These are phyloP conservation scores for Smallanthus sonchifolius DNA, from an alignment of 129 eudicot species.

Conservation along the genomic window DNA sequence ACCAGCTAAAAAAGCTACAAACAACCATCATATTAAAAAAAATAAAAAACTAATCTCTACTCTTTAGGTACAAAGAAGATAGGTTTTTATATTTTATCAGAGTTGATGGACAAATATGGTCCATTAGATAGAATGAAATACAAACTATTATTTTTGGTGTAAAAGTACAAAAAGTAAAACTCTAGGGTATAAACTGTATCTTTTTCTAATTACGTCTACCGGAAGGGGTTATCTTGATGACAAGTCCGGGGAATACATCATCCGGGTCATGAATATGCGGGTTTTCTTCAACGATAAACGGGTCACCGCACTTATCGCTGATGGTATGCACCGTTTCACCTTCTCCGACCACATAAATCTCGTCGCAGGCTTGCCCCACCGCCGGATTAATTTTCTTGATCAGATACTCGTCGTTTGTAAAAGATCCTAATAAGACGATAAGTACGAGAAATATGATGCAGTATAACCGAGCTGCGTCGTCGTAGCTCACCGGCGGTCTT, in stretches of 20 bases:
- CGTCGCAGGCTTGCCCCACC: slow-evolving; percentile 39
- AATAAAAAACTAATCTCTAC: background rate
- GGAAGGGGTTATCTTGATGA: slow-evolving; percentile 22
- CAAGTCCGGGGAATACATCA: slow-evolving; percentile 26
- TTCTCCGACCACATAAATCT: slow-evolving; percentile 36
- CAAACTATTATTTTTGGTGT: no score
- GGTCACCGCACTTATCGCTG: slow-evolving; percentile 22
- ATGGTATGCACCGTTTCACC: slow-evolving; percentile 21
- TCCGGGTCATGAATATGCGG: slow-evolving; percentile 26
- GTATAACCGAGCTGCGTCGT: slow-evolving; percentile 34
- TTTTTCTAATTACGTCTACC: background rate
- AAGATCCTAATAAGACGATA: slow-evolving; percentile 30
- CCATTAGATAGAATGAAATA: no score
- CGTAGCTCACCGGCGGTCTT: slow-evolving; percentile 14
- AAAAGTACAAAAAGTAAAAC: no score
- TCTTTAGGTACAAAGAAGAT: background rate
- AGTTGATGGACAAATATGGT: no score
- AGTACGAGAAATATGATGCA: slow-evolving; percentile 30
- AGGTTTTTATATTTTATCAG: background rate
- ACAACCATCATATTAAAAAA: background rate
- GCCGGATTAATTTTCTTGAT: slow-evolving; percentile 11
- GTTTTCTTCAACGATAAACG: slow-evolving; percentile 22
- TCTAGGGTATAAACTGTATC: background rate
- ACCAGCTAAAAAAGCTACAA: background rate
- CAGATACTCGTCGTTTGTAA: slow-evolving; percentile 14